Evolutionary conservation across 2,329 filamentous ascomycete genomes (phyloP).

Genomic region (Juglanconis oblonga): DNA sequence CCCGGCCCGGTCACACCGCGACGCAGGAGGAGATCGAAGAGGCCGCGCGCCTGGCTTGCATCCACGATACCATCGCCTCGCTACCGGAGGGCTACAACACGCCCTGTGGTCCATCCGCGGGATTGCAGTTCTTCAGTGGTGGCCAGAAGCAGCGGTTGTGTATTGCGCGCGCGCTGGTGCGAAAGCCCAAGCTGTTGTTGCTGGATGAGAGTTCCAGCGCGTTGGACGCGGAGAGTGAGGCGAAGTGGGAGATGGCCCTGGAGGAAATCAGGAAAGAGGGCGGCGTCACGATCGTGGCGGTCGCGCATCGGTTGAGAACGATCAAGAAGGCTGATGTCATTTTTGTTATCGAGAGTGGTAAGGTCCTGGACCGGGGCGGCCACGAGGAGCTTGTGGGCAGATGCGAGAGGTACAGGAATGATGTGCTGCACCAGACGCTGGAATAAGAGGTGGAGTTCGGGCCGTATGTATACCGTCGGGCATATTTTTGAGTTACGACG

Average conservation of each 20-base stretch:
- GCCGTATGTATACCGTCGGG: not conserved
- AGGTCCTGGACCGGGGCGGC: conserved; percentile 41
- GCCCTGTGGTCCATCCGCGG: conserved; percentile 67
- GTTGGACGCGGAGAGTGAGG: conserved; percentile 69
- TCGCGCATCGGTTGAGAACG: conserved; percentile 37
- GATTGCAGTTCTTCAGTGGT: conserved; percentile 61
- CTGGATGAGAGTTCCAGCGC: conserved; percentile 81
- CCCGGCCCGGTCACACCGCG: conserved; percentile 51
- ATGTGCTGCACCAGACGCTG: conserved; percentile 1
- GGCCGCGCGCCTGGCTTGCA: conserved; percentile 66
- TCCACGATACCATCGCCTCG: conserved; percentile 63
- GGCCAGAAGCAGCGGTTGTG: conserved; percentile 77
- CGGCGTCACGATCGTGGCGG: conserved; percentile 52
- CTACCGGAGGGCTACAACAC: conserved; percentile 67
- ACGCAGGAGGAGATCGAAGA: conserved; percentile 61
- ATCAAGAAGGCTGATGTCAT: conserved; percentile 40
- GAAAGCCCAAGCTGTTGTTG: conserved; percentile 69
- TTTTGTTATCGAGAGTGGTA: conserved; percentile 56
- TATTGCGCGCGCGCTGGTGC: conserved; percentile 73
- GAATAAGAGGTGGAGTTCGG: not conserved
- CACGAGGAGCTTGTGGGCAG: conserved; percentile 37
- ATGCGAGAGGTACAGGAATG: conserved; percentile 8
- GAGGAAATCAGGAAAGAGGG: conserved; percentile 51
- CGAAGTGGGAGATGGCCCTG: conserved; percentile 63
- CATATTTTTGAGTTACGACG: not conserved